Evolutionary conservation across 148 eudicot genomes (phyloP), one percentile per base, ranked within the genome.

Genomic region (Camellia lanceoleosa): DNA sequence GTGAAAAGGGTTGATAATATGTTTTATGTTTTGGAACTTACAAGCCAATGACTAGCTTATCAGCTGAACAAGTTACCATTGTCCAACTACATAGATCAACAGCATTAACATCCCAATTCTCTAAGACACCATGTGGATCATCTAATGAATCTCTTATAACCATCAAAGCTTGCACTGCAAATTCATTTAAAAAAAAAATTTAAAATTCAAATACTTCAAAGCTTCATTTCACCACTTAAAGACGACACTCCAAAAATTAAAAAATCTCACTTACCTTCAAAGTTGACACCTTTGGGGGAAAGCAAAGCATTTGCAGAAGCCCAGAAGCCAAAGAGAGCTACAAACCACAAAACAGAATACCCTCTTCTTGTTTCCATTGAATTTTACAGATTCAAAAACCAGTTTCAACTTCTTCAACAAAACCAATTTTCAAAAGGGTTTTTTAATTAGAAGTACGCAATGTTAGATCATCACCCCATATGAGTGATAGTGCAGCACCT

Each of bases 1-100:
- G 41, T 66, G 3, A 30, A 66, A 66, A 15, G 13, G 3, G 60
- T 79, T 30, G 38, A 30, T 30, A 0, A 85, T 3, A 16, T 47
- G 9, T 3, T 23, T 23, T 23, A 23, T 23, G 23, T 23, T 72
- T 84, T 47, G 43, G 15, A 20, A 71, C 99, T 89, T 90, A 95
- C 99, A 95, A 79, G 88, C 86, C 83, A 88, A 83, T 84, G 73
- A 95, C 99, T 19, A 84, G 80, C 65, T 82, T 82, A 62, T 91
- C 92, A 38, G 82, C 3, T 11, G 92, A 84, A 79, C 99, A 95
- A 79, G 92, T 78, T 74, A 95, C 89, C 98, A 95, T 90, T 71
- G 91, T 78, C 98, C 97, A 95, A 79, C 97, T 90, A 86, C 98
- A 95, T 71, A 97, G 97, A 95, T 95, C 98, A 76, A 92, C 98